Percentiles rank a stretch among this genome's conserved stretches.
These are phyloP conservation scores for Trifolium pratense DNA, from an alignment of 306 rosid genomes.

Conservation along the genomic window DNA sequence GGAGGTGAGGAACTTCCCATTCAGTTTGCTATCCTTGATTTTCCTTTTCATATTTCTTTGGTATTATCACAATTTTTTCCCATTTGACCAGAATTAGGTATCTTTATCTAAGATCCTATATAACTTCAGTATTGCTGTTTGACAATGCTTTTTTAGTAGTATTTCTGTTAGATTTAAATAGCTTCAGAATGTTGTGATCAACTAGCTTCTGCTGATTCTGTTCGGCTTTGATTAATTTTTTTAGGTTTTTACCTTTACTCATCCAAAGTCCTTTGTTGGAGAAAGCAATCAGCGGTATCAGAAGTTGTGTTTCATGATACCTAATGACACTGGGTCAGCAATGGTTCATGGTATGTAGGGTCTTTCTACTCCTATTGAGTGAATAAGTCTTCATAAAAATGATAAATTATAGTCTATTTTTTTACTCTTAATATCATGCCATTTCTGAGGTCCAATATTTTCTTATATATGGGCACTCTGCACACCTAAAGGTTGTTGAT, in stretches of 20 bases:
- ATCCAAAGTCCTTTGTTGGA: slow-evolving; percentile 51
- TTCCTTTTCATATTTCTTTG: neutral
- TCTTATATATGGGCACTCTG: neutral
- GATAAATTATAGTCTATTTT: neutral
- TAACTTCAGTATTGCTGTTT: slow-evolving; percentile 5
- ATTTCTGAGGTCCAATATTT: neutral
- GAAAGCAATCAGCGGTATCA: slow-evolving; percentile 67
- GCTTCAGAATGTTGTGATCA: slow-evolving; percentile 10
- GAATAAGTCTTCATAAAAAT: neutral
- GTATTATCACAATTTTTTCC: too few relatives aligned
- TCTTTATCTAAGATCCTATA: neutral
- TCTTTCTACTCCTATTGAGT: neutral
- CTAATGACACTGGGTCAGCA: slow-evolving; percentile 64
- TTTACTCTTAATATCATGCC: neutral
- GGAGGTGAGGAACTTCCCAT: slow-evolving; percentile 40
- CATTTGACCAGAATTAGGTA: too few relatives aligned
- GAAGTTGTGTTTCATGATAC: slow-evolving; percentile 59
- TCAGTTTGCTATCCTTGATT: neutral
- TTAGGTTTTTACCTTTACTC: slow-evolving; percentile 71
- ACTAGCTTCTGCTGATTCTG: slow-evolving; percentile 27
- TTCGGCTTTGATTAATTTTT: slow-evolving; percentile 23
- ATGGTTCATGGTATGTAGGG: slow-evolving; percentile 73
- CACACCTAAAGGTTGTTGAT: neutral
- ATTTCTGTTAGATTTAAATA: neutral
- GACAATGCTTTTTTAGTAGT: neutral